These are phyloP conservation scores for Scopulariopsis brevicaulis DNA, from an alignment of 2,329 filamentous ascomycete genomes.

Conservation along the genomic window DNA sequence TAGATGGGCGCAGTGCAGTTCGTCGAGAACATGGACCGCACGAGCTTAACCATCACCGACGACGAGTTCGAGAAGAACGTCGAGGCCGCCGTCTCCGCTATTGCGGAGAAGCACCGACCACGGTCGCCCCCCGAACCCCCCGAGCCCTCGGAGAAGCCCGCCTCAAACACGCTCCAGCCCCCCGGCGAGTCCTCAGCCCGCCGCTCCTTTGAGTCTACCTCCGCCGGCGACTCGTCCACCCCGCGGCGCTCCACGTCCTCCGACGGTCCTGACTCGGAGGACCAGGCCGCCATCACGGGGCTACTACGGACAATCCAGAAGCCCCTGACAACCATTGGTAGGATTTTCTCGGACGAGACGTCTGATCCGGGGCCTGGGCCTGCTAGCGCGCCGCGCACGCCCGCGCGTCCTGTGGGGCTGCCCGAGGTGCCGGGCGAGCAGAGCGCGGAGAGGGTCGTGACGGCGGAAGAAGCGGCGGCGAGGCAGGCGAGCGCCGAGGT, in stretches of 20 bases:
- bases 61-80: slow-evolving; percentile 94
- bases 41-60: slow-evolving; percentile 83
- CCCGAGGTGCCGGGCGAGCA: not conserved
- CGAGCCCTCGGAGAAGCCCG: slow-evolving; percentile 25
- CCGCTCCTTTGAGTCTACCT: slow-evolving; percentile 25
- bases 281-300: slow-evolving; percentile 72
- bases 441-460: slow-evolving; percentile 24
- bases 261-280: slow-evolving; percentile 49
- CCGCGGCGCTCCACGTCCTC: slow-evolving; percentile 43
- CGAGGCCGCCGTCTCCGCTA: slow-evolving; percentile 90
- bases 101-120: slow-evolving; percentile 74
- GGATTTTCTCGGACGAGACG: slow-evolving; percentile 76
- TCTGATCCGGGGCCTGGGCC: slow-evolving; percentile 7
- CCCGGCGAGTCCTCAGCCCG: slow-evolving; percentile 21
- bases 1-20: slow-evolving; percentile 91
- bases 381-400: slow-evolving; percentile 10
- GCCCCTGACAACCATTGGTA: slow-evolving; percentile 80
- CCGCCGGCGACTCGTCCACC: slow-evolving; percentile 14
- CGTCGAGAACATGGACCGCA: slow-evolving; percentile 91
- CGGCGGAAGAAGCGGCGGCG: slow-evolving; percentile 78
- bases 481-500: slow-evolving; percentile 82
- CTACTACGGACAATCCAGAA: slow-evolving; percentile 83
- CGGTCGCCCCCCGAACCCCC: slow-evolving; percentile 26
- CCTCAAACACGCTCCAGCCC: slow-evolving; percentile 18
- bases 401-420: slow-evolving; percentile 9